Base-by-base conservation (phyloP, 345 rosid genomes). In the Psidium friedrichsthalianum region DNA sequence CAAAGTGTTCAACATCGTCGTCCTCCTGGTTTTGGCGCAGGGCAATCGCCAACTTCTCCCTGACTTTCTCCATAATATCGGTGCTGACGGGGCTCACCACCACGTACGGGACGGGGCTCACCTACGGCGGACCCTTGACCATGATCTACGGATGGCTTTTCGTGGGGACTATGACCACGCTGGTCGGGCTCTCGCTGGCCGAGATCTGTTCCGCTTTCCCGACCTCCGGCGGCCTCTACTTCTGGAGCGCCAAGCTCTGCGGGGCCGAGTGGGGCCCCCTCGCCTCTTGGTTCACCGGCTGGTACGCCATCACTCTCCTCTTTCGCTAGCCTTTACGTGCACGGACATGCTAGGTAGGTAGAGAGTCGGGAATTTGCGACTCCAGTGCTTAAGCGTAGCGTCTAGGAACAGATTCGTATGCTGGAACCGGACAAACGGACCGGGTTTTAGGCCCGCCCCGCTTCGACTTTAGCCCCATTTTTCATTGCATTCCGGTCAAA, bases 131-230 rank as follows among this genome's bases (percentile, higher is more conserved):
- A 53, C 94, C 94, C 2, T 2, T 90, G 1, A 91, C 94, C 0
- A 92, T 93, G 93, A 83, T 91, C 44, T 92, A 88, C 57, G 97
- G 95, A 6, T 91, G 94, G 93, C 93, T 90, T 5, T 59, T 89
- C 2, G 93, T 92, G 59, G 93, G 95, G 8, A 6, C 80, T 52
- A 25, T 93, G 10, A 92, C 91, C 3, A 14, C 91, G 36, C n/a
- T 56, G 0, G 94, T 91, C 32, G 94, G 93, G 0, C 64, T 87
- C 16, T 88, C 93, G 2, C 89, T 93, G 94, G 94, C 95, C 7
- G 94, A 94, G 92, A 93, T 93, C 47, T 92, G 93, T 82, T 93
- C 94, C 2, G 94, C 93, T 10, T 91, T 88, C 81, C 95, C 95
- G 1, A 91, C 94, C 32, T 89, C 94, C 5, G 94, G 92, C 47